Evolutionary conservation across 1,284 basidiomycete species (phyloP), one percentile per base, ranked within the genome.

Genomic region (Naganishia albida): DNA sequence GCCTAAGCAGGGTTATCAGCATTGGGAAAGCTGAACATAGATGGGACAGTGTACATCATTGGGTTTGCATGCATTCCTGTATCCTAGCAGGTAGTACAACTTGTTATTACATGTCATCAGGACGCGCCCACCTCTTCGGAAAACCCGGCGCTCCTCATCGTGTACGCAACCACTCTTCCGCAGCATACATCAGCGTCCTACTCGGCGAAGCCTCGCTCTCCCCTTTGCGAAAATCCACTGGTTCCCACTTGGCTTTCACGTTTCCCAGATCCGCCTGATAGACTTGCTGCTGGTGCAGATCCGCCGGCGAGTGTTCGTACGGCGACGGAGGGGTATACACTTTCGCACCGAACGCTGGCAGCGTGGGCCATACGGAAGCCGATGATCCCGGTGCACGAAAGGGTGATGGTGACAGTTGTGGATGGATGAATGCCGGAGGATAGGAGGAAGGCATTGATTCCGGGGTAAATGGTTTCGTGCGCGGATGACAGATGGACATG

Each of bases 121-220:
- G 26, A 7, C 44, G 34, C n/a, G 3, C 34, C 12, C 25, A 2
- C 16, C 13, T n/a, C 30, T n/a, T n/a, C n/a, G n/a, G n/a, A n/a
- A 28, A 16, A 46, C 44, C 10, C 3, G 12, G 1, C 20, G 18
- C 39, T 59, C n/a, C n/a, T 34, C 34, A 60, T 25, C 26, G 34
- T 16, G 57, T 60, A 18, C 57, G 57, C 13, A 60, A 39, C 57
- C 57, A 60, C 34, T 50, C 57, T 20, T 49, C 57, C 30, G 57
- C 57, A 25, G 57, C 57, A 20, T 60, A 60, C 48, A 20, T 49
- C 28, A 60, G 40, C 16, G 57, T 60, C 39, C 57, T 49, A 50
- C 57, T 60, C 28, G 57, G 57, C 46, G 57, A 38, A 25, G 46
- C 25, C 38, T 18, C 23, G 16, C 20, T 23, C 7, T 48, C 34